A percentile compares a stretch with the other conserved stretches of the same genome.
Conservation (phyloP, 768 basidiomycete genomes). For the Cantharellus cinnabarinus region DNA sequence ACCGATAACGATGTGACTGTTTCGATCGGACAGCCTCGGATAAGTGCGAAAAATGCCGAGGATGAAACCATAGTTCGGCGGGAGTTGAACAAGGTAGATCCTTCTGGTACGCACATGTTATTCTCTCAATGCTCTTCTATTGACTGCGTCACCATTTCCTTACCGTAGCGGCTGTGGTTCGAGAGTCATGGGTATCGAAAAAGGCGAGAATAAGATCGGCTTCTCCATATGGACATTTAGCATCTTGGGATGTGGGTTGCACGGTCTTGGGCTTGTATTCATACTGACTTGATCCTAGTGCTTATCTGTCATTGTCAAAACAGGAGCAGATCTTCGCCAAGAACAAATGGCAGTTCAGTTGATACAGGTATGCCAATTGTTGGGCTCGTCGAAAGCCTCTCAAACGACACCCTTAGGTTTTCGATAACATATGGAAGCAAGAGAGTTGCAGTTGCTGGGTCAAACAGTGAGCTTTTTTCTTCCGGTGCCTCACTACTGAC, state of each 20-base stretch:
- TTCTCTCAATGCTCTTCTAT: neutral
- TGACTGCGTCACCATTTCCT: neutral
- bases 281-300: neutral
- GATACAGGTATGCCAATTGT: slow-evolving; percentile 27
- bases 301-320: slow-evolving; percentile 59
- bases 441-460: slow-evolving; percentile 88
- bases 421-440: slow-evolving; percentile 86
- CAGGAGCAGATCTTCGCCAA: slow-evolving; percentile 87
- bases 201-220: slow-evolving; percentile 85
- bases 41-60: slow-evolving; percentile 42
- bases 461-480: slow-evolving; percentile 35
- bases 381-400: neutral
- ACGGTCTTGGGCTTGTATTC: neutral
- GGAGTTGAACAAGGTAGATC: slow-evolving; percentile 87
- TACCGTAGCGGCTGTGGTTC: slow-evolving; percentile 54
- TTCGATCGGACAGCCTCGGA: slow-evolving; percentile 9
- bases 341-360: slow-evolving; percentile 95
- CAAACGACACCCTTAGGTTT: slow-evolving; percentile 27
- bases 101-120: slow-evolving; percentile 33
- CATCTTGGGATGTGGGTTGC: slow-evolving; percentile 30
- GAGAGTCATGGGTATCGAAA: slow-evolving; percentile 86
- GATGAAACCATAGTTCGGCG: slow-evolving; percentile 87
- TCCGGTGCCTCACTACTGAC: neutral
- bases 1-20: slow-evolving; percentile 6
- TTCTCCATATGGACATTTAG: slow-evolving; percentile 92